These are phyloP conservation scores for Dothistroma pini DNA, from an alignment of 2,329 filamentous ascomycete species.

Conservation along the genomic window DNA sequence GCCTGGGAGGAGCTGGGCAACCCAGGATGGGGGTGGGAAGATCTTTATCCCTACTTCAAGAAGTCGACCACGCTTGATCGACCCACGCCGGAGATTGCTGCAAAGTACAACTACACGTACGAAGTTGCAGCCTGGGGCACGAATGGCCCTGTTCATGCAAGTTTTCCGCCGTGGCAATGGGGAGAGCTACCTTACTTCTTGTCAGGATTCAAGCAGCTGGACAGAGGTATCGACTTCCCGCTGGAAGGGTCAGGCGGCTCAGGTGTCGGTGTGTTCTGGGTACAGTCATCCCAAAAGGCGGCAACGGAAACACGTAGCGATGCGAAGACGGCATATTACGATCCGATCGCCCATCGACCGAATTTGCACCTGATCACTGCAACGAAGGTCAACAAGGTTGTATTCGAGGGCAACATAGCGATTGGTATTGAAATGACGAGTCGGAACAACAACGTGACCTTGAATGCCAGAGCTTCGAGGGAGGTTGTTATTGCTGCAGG, in stretches of 20 bases:
- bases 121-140: constrained; percentile 11
- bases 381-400: constrained; percentile 1
- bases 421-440: constrained; percentile 5
- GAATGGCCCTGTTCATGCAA: constrained; percentile 13
- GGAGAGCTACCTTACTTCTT: constrained; percentile 8
- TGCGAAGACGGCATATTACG: constrained; percentile 34
- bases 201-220: constrained; percentile 8
- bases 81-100: constrained; percentile 15
- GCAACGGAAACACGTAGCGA: constrained; percentile 35
- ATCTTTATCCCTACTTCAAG: constrained; percentile 20
- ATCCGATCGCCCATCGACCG: constrained; percentile 28
- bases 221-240: constrained; percentile 16
- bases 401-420: constrained; percentile 7
- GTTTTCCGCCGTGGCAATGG: constrained; percentile 12
- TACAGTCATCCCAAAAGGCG: constrained; percentile 30
- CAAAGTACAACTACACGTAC: constrained; percentile 20
- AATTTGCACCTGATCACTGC: constrained; percentile 26
- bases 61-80: constrained; percentile 17
- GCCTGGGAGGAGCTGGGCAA: constrained; percentile 36
- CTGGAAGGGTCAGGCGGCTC: constrained; percentile 25
- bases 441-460: constrained; percentile 3
- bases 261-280: constrained; percentile 20
- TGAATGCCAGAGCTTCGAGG: background rate
- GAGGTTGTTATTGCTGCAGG: constrained; percentile 53
- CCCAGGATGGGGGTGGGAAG: constrained; percentile 22